These are phyloP conservation scores for Microcyclospora pomicola DNA, from an alignment of 2,329 filamentous ascomycete species.

Conservation along the genomic window DNA sequence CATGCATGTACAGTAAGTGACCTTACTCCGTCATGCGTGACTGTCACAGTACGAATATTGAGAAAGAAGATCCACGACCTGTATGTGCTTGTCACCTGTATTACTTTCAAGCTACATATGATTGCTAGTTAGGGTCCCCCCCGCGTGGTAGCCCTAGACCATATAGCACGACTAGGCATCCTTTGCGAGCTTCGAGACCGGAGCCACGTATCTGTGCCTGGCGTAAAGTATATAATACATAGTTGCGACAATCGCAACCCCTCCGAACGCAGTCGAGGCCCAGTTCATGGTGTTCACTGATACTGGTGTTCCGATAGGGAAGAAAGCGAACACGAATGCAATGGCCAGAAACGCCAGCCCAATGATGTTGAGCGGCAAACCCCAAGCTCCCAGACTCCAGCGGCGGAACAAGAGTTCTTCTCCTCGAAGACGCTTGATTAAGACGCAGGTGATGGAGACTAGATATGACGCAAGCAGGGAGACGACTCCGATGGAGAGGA, in stretches of 20 bases:
- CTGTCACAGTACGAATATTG: too few relatives aligned
- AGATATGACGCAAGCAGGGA: conserved; percentile 29
- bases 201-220: conserved; percentile 15
- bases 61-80: too few relatives aligned
- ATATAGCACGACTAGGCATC: too few relatives aligned
- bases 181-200: not conserved
- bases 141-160: too few relatives aligned
- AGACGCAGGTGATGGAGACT: conserved; percentile 23
- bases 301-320: conserved; percentile 19
- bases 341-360: conserved; percentile 29
- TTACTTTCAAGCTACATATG: too few relatives aligned
- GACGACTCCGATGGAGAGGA: conserved; percentile 26
- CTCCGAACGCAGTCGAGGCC: conserved; percentile 30
- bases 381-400: conserved; percentile 27
- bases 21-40: too few relatives aligned
- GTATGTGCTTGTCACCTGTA: too few relatives aligned
- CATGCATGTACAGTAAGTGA: too few relatives aligned
- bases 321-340: conserved; percentile 37
- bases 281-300: conserved; percentile 35
- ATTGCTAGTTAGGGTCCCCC: too few relatives aligned
- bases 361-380: conserved; percentile 26
- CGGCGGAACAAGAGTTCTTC: conserved; percentile 22
- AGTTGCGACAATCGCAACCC: conserved; percentile 26
- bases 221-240: conserved; percentile 26
- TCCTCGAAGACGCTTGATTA: conserved; percentile 23